A percentile compares a stretch with the other conserved stretches of the same genome.
Conservation (phyloP, 1,139 yeast species). For the Protomyces inouyei region DNA sequence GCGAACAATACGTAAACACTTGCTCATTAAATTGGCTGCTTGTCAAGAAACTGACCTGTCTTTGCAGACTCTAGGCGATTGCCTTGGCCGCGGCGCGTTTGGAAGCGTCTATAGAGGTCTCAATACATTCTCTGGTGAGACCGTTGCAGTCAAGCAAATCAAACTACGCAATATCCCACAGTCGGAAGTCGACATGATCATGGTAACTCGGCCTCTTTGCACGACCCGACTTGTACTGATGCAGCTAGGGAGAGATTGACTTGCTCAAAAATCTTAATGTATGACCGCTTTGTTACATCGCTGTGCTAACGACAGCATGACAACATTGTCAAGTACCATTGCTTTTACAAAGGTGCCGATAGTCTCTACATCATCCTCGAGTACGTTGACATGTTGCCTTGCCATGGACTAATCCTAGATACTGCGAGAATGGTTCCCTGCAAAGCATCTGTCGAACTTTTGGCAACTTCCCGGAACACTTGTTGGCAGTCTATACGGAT, state of each 20-base stretch:
- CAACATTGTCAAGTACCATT: constrained; percentile 85
- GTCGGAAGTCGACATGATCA: constrained; percentile 38
- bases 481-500: constrained; percentile 55
- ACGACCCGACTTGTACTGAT: constrained; percentile 27
- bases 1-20: constrained; percentile 16
- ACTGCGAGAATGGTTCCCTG: constrained; percentile 81
- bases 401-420: constrained; percentile 38
- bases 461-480: constrained; percentile 54
- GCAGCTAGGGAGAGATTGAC: constrained; percentile 50
- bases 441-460: constrained; percentile 58
- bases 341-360: constrained; percentile 67
- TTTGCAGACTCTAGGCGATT: constrained; percentile 46
- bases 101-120: constrained; percentile 69
- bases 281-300: constrained; percentile 48
- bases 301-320: constrained; percentile 47
- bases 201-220: not conserved
- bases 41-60: not conserved
- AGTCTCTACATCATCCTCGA: constrained; percentile 71
- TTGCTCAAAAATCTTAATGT: constrained; percentile 66
- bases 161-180: constrained; percentile 46
- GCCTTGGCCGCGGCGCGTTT: constrained; percentile 74
- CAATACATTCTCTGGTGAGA: constrained; percentile 59
- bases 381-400: constrained; percentile 23
- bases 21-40: not conserved
- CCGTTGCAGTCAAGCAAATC: constrained; percentile 83